These are phyloP conservation scores for Grosmannia clavigera DNA, from an alignment of 2,329 filamentous ascomycete genomes.

Conservation along the genomic window DNA sequence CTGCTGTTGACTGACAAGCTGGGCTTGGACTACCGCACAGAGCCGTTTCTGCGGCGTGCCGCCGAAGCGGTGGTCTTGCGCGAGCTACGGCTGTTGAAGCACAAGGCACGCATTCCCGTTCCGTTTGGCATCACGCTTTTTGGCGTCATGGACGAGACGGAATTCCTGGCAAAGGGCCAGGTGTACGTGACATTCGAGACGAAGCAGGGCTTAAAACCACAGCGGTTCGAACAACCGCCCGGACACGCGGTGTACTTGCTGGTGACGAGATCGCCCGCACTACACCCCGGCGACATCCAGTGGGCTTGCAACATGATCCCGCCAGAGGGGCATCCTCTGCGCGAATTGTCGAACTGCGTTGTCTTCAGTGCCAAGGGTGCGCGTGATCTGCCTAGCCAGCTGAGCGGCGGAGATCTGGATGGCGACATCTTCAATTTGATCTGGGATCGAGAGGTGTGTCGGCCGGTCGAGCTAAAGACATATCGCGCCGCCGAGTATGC, in stretches of 20 bases:
- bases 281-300: constrained; percentile 75
- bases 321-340: constrained; percentile 44
- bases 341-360: constrained; percentile 56
- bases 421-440: constrained; percentile 75
- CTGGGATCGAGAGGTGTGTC: constrained; percentile 40
- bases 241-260: constrained; percentile 33
- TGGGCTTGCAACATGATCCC: constrained; percentile 50
- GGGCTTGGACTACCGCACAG: constrained; percentile 51
- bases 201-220: constrained; percentile 9
- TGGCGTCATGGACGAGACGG: constrained; percentile 75
- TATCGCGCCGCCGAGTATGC: constrained; percentile 60
- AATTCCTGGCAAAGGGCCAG: constrained; percentile 50
- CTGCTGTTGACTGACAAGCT: constrained; percentile 46
- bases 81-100: constrained; percentile 62
- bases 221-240: constrained; percentile 9
- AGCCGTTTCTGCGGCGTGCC: constrained; percentile 56
- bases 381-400: constrained; percentile 64
- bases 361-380: constrained; percentile 61
- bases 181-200: constrained; percentile 45
- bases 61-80: constrained; percentile 60
- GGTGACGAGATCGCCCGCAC: constrained; percentile 66
- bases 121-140: constrained; percentile 62
- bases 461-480: constrained; percentile 27
- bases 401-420: constrained; percentile 74
- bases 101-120: constrained; percentile 65